These are phyloP conservation scores for Metschnikowia chrysomelidarum DNA, from an alignment of 805 yeast species.

Conservation along the genomic window DNA sequence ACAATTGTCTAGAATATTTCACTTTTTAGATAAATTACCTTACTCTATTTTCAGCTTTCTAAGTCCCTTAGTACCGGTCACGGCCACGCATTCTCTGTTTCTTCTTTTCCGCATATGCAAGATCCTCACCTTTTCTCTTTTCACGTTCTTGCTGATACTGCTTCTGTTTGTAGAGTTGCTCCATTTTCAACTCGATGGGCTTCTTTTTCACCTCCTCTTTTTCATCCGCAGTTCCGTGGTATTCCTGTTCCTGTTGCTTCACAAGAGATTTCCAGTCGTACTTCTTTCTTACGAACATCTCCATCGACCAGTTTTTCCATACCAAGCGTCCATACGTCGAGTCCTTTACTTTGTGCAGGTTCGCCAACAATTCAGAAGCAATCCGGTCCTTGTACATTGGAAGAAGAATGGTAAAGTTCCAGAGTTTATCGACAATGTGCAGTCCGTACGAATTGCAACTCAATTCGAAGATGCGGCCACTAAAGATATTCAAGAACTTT, in stretches of 20 bases:
- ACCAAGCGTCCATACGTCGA: constrained; percentile 86
- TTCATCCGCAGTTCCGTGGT: constrained; percentile 22
- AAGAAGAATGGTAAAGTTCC: constrained; percentile 74
- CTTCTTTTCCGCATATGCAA: constrained; percentile 12
- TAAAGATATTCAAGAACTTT: constrained; percentile 62
- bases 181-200: constrained; percentile 44
- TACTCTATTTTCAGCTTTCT: constrained; percentile 12
- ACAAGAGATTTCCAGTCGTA: constrained; percentile 77
- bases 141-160: constrained; percentile 27
- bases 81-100: constrained; percentile 13
- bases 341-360: constrained; percentile 70
- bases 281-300: constrained; percentile 66
- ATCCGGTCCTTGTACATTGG: constrained; percentile 85
- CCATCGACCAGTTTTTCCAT: constrained; percentile 95
- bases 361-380: constrained; percentile 60
- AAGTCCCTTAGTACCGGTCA: constrained; percentile 12
- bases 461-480: constrained; percentile 53
- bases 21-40: too few relatives aligned
- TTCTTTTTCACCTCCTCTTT: constrained; percentile 24
- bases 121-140: constrained; percentile 26
- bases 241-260: constrained; percentile 43
- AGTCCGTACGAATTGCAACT: constrained; percentile 89
- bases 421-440: constrained; percentile 80
- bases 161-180: constrained; percentile 32
- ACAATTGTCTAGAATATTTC: too few relatives aligned